These are phyloP conservation scores for Lablab purpureus DNA, from an alignment of 306 rosid species.

Conservation along the genomic window DNA sequence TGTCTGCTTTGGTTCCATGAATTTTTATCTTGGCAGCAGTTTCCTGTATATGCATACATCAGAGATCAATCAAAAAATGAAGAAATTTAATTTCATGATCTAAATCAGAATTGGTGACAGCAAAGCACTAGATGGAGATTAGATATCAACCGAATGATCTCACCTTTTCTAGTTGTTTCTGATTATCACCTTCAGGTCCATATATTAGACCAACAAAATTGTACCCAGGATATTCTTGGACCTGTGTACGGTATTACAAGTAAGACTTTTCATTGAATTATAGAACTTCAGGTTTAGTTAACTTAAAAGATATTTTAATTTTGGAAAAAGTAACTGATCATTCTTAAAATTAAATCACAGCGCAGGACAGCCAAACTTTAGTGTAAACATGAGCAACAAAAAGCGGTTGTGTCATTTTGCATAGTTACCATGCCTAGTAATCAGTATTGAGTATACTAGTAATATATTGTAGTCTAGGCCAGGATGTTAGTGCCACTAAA, in stretches of 20 bases:
- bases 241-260: constrained; percentile 60
- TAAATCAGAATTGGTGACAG: constrained; percentile 36
- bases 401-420: constrained; percentile 28
- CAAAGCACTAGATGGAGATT: constrained; percentile 26
- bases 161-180: constrained; percentile 87
- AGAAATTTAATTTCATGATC: constrained; percentile 26
- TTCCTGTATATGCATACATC: constrained; percentile 63
- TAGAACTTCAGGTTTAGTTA: constrained; percentile 33
- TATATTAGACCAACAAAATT: constrained; percentile 78
- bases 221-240: constrained; percentile 77
- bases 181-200: constrained; percentile 86
- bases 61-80: constrained; percentile 17
- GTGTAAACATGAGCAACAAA: constrained; percentile 18
- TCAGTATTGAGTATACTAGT: constrained; percentile 2
- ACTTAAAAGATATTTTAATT: constrained; percentile 2
- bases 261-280: constrained; percentile 24
- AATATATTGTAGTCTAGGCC: constrained; percentile 19
- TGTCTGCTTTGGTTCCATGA: constrained; percentile 72
- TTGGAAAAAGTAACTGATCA: constrained; percentile 4
- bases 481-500: constrained; percentile 5
- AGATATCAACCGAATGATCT: constrained; percentile 38
- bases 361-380: constrained; percentile 15
- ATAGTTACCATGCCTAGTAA: constrained; percentile 23
- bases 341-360: constrained; percentile 37
- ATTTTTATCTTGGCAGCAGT: constrained; percentile 86